Base-by-base conservation (phyloP, 2,329 filamentous ascomycete species). In the Claviceps quebecensis region DNA sequence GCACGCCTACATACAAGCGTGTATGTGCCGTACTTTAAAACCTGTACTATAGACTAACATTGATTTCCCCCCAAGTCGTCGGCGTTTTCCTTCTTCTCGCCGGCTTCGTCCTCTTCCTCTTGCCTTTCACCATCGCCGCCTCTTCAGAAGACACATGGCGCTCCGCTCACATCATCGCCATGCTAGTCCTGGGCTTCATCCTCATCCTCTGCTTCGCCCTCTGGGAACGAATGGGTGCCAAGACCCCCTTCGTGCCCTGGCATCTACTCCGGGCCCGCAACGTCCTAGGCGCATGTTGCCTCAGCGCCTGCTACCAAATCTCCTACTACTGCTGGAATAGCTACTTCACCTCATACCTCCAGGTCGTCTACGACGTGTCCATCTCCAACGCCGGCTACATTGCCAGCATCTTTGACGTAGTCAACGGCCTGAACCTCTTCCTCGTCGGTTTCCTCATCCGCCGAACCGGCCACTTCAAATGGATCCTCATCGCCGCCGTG, bases 41-140 rank as follows among this genome's bases (percentile, higher is more conserved):
- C 29, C 11, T 11, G 29, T 11, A 34, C 9, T 11, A 34, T 11
- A 34, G 29, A 11, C 29, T 34, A 34, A 34, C 29, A 34, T 38
- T 37, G 9, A 13, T 39, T 4, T 13, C 8, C 2, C 2, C 2
- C 2, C 17, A 13, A 67, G 65, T 73, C 4, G 55, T 76, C 3
- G 80, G 81, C 0, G 71, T 83, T 34, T 52, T 83, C 29, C 64
- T 84, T 5, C 73, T 84, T 57, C 71, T 74, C 4, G 68, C 65
- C 4, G 81, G 80, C 5, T 70, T 83, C 19, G 71, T 73, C 2
- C 61, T 83, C 16, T 81, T 86, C 59, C 65, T 86, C 14, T 72
- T 87, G 0, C 82, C 83, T 0, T 79, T 87, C 60, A 82, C 73
- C 4, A 69, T 86, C 14, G 72, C 75, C 17, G 56, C 58, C 7